These are phyloP conservation scores for Boletus rufocinnamomeus DNA, from an alignment of 768 basidiomycete species.

Conservation along the genomic window DNA sequence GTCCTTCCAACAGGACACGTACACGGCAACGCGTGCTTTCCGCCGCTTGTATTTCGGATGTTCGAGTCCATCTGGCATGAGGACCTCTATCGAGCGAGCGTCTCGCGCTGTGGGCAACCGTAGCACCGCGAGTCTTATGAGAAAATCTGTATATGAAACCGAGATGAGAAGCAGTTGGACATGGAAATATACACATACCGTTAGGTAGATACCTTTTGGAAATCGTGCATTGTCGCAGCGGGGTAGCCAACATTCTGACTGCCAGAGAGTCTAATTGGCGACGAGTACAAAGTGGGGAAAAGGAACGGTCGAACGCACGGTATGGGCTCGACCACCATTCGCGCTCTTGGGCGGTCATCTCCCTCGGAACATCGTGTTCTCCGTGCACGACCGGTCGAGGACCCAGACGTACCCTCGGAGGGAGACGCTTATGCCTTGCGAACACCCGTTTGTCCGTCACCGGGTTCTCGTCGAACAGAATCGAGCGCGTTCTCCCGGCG, in stretches of 20 bases:
- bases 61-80: slow-evolving; percentile 64
- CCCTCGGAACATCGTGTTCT: slow-evolving; percentile 44
- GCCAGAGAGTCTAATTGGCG: slow-evolving; percentile 1
- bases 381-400: slow-evolving; percentile 23
- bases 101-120: slow-evolving; percentile 39
- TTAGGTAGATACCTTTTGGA: slow-evolving; percentile 55
- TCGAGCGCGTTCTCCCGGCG: slow-evolving; percentile 50
- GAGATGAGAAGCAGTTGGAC: slow-evolving; percentile 4
- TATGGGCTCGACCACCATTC: slow-evolving; percentile 77
- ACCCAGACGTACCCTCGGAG: slow-evolving; percentile 46
- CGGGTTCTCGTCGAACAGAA: slow-evolving; percentile 64
- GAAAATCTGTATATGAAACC: slow-evolving; percentile 50
- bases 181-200: slow-evolving; percentile 41
- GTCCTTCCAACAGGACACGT: slow-evolving; percentile 63
- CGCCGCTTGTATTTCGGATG: slow-evolving; percentile 60
- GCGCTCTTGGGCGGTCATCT: slow-evolving; percentile 65
- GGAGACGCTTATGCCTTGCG: slow-evolving; percentile 55
- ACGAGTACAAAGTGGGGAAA: neutral
- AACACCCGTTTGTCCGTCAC: slow-evolving; percentile 53
- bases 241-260: slow-evolving; percentile 76
- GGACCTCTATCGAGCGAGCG: slow-evolving; percentile 29
- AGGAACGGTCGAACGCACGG: slow-evolving; percentile 42
- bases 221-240: slow-evolving; percentile 56
- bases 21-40: slow-evolving; percentile 46
- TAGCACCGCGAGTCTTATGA: slow-evolving; percentile 59